phyloP scores from a whole-genome alignment of 169 alveolate genomes.

The Eimeria brunetti region DNA sequence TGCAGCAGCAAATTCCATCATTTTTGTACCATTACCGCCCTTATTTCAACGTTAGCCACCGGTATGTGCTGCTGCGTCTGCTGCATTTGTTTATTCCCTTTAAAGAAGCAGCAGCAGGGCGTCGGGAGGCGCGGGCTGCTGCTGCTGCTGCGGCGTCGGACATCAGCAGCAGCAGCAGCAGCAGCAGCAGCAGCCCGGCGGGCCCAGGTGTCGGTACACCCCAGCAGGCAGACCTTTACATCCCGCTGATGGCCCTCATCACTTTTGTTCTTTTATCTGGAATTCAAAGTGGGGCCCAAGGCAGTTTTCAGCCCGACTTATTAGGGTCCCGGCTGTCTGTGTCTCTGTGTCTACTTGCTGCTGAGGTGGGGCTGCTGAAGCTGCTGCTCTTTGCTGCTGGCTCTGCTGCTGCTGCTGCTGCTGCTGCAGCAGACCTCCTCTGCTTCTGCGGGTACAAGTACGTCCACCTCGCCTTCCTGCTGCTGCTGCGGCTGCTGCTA shows the following conservation, averaged over 20 bases:
- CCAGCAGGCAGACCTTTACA: conserved; percentile 39
- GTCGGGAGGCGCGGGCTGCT: too few relatives aligned
- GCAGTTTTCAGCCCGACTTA: conserved; percentile 53
- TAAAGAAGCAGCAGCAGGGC: too few relatives aligned
- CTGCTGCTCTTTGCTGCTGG: conserved; percentile 35
- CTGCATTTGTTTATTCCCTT: conserved; percentile 54
- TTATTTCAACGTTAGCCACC: conserved; percentile 59
- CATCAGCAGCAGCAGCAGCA: neutral
- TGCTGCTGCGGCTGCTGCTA: too few relatives aligned
- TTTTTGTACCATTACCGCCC: conserved; percentile 61
- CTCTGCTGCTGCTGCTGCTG: conserved; percentile 25
- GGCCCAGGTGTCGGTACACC: too few relatives aligned
- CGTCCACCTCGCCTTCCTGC: conserved; percentile 48
- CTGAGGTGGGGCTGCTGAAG: conserved; percentile 35
- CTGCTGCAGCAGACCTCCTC: conserved; percentile 45
- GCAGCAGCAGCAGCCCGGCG: too few relatives aligned
- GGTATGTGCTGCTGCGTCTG: conserved; percentile 41
- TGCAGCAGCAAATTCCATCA: conserved; percentile 26
- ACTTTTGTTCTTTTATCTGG: conserved; percentile 62
- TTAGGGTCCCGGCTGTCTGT: conserved; percentile 44
- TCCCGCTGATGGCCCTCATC: conserved; percentile 61
- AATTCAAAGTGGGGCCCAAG: conserved; percentile 18
- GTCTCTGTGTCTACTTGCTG: conserved; percentile 19
- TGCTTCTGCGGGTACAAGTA: conserved; percentile 77
- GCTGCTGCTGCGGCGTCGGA: neutral